phyloP scores from a whole-genome alignment of 1,284 basidiomycete species.

The Leccinum angustisporum region DNA sequence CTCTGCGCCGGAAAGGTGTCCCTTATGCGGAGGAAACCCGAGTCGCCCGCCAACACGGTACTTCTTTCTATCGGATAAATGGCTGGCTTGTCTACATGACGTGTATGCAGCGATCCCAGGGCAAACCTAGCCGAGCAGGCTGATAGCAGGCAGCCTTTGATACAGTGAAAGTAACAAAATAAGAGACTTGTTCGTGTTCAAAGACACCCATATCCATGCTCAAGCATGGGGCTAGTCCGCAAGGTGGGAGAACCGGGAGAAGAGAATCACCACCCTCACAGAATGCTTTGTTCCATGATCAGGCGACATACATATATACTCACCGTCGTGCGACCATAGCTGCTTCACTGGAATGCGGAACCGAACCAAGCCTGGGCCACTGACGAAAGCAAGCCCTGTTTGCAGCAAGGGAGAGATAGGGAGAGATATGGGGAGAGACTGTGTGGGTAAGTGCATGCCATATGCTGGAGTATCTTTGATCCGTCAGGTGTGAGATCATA shows the following conservation, averaged over 20 bases:
- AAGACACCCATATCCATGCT: background rate
- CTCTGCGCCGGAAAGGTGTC: background rate
- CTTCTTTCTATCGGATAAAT: background rate
- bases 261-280: background rate
- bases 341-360: background rate
- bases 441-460: background rate
- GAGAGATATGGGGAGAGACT: background rate
- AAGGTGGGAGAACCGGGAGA: background rate
- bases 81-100: background rate
- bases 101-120: background rate
- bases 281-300: background rate
- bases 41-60: background rate
- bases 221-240: background rate
- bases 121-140: background rate
- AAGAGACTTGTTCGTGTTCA: background rate
- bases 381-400: background rate
- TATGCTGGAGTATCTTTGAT: background rate
- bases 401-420: background rate
- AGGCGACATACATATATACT: background rate
- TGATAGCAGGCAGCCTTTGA: background rate
- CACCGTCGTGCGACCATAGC: background rate
- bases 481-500: background rate
- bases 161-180: background rate
- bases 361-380: background rate
- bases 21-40: background rate